Conservation (phyloP, 176 grass and related monocot species). For the Eleusine coracana region DNA sequence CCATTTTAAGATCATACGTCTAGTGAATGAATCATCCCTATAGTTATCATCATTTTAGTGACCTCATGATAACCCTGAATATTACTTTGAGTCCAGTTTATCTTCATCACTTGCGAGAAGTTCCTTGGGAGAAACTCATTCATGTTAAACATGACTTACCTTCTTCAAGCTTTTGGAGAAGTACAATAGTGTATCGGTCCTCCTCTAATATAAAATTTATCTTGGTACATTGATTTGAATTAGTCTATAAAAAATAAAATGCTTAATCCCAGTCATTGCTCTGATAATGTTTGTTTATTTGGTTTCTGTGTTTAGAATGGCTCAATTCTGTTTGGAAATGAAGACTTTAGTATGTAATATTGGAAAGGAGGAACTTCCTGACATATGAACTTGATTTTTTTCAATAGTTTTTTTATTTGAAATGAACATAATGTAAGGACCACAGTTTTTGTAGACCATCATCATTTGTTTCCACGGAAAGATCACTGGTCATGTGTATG, state of each 20-base stretch:
- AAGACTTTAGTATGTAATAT: neutral
- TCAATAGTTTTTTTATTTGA: neutral
- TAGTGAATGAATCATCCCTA: neutral
- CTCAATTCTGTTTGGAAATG: neutral
- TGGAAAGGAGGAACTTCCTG: neutral
- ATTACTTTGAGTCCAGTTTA: conserved; percentile 6
- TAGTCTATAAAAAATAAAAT: neutral
- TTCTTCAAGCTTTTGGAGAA: neutral
- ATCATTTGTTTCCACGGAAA: neutral
- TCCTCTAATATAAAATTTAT: neutral
- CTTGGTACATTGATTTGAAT: neutral
- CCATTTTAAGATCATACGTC: neutral
- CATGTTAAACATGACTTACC: neutral
- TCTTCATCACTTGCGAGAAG: neutral
- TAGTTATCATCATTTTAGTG: neutral
- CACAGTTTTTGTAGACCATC: neutral
- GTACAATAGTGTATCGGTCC: neutral
- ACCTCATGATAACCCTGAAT: neutral
- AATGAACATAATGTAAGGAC: neutral
- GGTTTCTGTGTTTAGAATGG: neutral
- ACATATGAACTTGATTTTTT: neutral
- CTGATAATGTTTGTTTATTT: neutral
- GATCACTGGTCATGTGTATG: neutral
- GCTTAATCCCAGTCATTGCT: neutral
- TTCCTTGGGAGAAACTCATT: neutral